Base-by-base conservation (phyloP, 208 protist genomes). In the Endotrypanum monterogeii region DNA sequence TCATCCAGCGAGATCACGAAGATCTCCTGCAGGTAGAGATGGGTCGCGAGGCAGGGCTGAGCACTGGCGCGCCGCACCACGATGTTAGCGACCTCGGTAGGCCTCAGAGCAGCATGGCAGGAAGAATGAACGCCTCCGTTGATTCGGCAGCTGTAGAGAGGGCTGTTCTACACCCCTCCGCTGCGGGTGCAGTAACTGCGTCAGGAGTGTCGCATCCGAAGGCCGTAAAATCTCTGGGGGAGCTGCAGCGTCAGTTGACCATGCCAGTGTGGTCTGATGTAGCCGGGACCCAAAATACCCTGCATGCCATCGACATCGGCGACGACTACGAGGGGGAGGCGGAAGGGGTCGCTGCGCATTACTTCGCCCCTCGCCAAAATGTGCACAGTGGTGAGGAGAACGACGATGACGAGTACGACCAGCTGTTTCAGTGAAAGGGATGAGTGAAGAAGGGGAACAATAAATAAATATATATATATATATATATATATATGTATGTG, bases 1-100 rank as follows among this genome's bases (percentile, higher is more conserved):
- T 97, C 46, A 74, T 94, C 57, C 66, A 91, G 67, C 73, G 84
- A 46, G 93, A 97, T 62, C 82, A 83, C 20, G 74, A 84, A 30
- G 88, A 89, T 57, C 66, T 93, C 44, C 73, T 87, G 56, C 78
- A 80, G 30, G 78, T 85, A 3, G 82, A 86, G 32, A 79, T 82
- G 44, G 57, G 72, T 37, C 71, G 77, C 2, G 77, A 79, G 56
- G 81, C 58, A 12, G 51, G 48, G 1, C 62, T 54, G 60, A 78
- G 74, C 30, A 75, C 28, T 14, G 46, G 66, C 66, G 50, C 50
- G 20, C 8, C 50, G 18, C 37, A 56, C 50, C 16, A 28, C 28
- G 28, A 48, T 28, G 30, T 44, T 2, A 46, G 52, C 23, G 28
- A 48, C 46, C 50, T 58, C 5, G 54, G 62, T 54, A 30, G 44